phyloP scores from a whole-genome alignment of 1,139 yeast genomes.

The Yamadazyma oceani region DNA sequence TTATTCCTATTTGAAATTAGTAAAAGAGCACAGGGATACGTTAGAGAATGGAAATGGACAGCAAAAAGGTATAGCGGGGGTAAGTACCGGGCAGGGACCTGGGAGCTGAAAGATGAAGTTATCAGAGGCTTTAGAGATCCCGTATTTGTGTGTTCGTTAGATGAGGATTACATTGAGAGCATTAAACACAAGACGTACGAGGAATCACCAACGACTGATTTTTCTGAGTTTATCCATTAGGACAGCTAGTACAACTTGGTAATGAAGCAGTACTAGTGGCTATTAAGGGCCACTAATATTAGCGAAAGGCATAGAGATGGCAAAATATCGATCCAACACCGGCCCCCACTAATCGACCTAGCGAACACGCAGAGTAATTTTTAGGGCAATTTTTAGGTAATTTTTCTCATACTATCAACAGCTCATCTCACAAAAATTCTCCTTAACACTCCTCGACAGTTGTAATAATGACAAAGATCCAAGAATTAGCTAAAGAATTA shows the following conservation, averaged over 20 bases:
- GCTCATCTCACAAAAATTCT: conserved; percentile 2
- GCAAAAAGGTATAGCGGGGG: conserved; percentile 2
- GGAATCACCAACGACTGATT: not conserved
- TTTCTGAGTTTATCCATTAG: not conserved
- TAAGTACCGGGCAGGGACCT: conserved; percentile 10
- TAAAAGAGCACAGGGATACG: conserved; percentile 4
- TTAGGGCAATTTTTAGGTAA: too few species aligned
- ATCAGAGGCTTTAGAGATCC: conserved; percentile 13
- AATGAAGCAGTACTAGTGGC: too few species aligned
- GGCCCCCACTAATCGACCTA: too few species aligned
- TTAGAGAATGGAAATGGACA: conserved; percentile 12
- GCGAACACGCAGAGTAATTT: too few species aligned
- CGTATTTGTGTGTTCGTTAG: conserved; percentile 13
- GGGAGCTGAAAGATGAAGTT: conserved; percentile 6
- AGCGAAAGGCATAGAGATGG: not conserved
- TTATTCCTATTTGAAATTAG: conserved; percentile 13
- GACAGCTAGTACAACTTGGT: not conserved
- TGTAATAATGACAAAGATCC: conserved; percentile 26
- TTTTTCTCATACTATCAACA: not conserved
- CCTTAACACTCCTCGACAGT: not conserved
- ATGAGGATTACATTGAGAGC: conserved; percentile 10
- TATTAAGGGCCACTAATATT: too few species aligned
- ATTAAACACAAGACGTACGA: not conserved
- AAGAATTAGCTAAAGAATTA: conserved; percentile 56
- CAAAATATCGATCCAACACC: too few species aligned